A percentile compares a stretch with the other conserved stretches of the same genome.
Evolutionary conservation across 106 monocot genomes (phyloP).

Genomic region (Platanthera guangdongensis): DNA sequence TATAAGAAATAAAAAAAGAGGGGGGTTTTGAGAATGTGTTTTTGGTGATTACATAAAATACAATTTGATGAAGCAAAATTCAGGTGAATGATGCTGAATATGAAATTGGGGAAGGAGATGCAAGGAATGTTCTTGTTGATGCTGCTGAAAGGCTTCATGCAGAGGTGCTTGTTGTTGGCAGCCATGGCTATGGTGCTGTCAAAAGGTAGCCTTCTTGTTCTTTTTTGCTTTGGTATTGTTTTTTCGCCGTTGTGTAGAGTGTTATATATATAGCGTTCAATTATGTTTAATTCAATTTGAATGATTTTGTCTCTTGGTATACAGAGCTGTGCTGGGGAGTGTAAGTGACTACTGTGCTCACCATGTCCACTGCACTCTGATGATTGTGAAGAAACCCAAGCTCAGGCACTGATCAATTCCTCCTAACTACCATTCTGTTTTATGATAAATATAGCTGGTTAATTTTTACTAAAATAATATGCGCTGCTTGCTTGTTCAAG

Average conservation of each 20-base stretch:
- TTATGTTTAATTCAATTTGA: neutral
- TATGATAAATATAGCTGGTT: neutral
- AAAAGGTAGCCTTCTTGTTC: constrained; percentile 33
- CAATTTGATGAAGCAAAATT: constrained; percentile 5
- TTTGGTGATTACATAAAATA: no score
- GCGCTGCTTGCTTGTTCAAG: neutral
- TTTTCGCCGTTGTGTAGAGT: no score
- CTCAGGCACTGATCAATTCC: constrained; percentile 8
- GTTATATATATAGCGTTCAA: no score
- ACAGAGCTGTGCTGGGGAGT: constrained; percentile 38
- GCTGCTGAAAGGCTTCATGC: constrained; percentile 73
- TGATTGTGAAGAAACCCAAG: constrained; percentile 50
- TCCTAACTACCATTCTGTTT: neutral
- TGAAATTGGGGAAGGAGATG: constrained; percentile 65
- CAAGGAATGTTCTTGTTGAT: constrained; percentile 64
- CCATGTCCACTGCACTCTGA: constrained; percentile 38
- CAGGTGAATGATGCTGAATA: constrained; percentile 37
- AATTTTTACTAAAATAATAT: neutral
- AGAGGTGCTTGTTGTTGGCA: constrained; percentile 56
- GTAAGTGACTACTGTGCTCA: constrained; percentile 49
- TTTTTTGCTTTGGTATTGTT: no score
- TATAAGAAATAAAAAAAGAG: no score
- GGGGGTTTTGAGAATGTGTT: no score
- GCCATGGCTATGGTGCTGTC: constrained; percentile 76
- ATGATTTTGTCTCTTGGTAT: neutral